Base-by-base conservation (phyloP, 2,329 filamentous ascomycete genomes). In the Cadophora luteo-olivacea region DNA sequence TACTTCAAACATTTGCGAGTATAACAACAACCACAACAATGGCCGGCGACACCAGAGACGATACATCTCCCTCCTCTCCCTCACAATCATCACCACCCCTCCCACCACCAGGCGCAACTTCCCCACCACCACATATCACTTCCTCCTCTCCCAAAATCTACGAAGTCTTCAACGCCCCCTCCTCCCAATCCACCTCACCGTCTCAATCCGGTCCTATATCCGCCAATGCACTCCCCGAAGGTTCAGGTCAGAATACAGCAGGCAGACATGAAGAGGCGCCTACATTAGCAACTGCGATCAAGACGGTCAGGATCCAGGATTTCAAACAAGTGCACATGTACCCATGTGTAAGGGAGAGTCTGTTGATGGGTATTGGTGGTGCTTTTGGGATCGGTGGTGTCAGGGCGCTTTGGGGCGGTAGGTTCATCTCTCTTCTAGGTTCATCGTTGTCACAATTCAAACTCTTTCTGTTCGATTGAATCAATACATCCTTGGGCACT, bases 321-420 rank as follows among this genome's bases (percentile, higher is more conserved):
- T 91, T 94, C 72, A 79, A 88, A 55, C 87, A 88, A 55, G 83
- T 97, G 64, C 90, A 94, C 79, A 91, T 91, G 79, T 87, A 89
- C 67, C 95, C 95, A 0, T 98, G 96, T 79, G 91, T 93, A 24
- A 86, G 94, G 70, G 91, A 97, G 77, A 91, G 92, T 1, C 84
- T 97, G 64, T 82, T 98, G 74, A 89, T 92, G 1, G 96, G 94
- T 29, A 97, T 99, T 75, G 91, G 88, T 0, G 86, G 88, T 2
- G 96, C 93, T 3, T 92, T 93, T 71, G 91, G 86, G 4, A 81
- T 93, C 38, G 95, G 94, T 65, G 91, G 89, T 68, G 76, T 94
- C 65, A 87, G 91, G 71, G 91, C 90, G 75, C 84, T 97, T 25
- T 81, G 93, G 73, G 89, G 91, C 82, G 91, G 94, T 97, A 83